phyloP scores from a whole-genome alignment of 164 flowering plant species.

The Warburgia ugandensis region DNA sequence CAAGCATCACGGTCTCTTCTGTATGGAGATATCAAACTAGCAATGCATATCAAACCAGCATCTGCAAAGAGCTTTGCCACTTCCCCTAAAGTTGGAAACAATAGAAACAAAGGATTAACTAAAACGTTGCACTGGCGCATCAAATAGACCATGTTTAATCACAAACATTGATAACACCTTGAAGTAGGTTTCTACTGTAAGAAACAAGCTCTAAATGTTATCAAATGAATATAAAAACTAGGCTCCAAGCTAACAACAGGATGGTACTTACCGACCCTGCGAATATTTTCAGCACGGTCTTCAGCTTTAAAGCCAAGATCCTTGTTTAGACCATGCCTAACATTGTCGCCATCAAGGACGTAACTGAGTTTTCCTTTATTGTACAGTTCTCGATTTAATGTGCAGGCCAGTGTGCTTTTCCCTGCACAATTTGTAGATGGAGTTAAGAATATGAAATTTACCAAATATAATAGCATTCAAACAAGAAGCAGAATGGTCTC shows the following conservation, averaged over 20 bases:
- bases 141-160: neutral
- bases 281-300: slow-evolving; percentile 88
- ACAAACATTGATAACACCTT: neutral
- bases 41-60: slow-evolving; percentile 94
- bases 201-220: neutral
- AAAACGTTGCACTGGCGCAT: neutral
- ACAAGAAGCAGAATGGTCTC: too few species aligned
- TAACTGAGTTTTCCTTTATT: slow-evolving; percentile 67
- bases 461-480: neutral
- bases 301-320: slow-evolving; percentile 80
- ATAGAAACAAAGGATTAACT: neutral
- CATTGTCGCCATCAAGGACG: slow-evolving; percentile 93
- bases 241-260: neutral
- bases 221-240: neutral
- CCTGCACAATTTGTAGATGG: slow-evolving; percentile 32
- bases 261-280: slow-evolving; percentile 64
- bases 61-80: slow-evolving; percentile 97
- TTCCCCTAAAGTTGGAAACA: slow-evolving; percentile 49
- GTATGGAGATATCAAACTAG: slow-evolving; percentile 92
- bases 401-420: slow-evolving; percentile 92
- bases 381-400: slow-evolving; percentile 56
- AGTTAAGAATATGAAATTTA: neutral
- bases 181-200: neutral
- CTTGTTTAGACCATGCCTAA: slow-evolving; percentile 76
- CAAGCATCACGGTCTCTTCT: slow-evolving; percentile 82